Evolutionary conservation across 2,329 filamentous ascomycete genomes (phyloP), one percentile per base, ranked within the genome.

Genomic region (Sclerotinia subarctica): DNA sequence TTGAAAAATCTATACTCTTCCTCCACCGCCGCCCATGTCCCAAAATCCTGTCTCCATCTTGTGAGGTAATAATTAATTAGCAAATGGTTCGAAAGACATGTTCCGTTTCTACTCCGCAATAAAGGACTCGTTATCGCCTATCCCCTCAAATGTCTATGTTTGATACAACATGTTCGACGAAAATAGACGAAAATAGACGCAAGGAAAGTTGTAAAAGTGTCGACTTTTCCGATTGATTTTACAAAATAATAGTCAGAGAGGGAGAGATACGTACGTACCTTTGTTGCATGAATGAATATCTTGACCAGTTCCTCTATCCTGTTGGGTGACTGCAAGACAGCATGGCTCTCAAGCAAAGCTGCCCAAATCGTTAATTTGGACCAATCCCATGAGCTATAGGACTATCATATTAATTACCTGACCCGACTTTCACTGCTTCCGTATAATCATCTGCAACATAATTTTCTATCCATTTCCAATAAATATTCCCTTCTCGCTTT

Each of bases 401-500:
- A 5, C 32, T 17, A 24, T 35, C 21, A 8, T 38, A 13, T 49
- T 29, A 38, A 85, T 78, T 80, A 92, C 91, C 87, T 66, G 84
- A 87, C 29, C 92, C 92, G 3, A 87, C 83, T 71, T 82, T 82
- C 66, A 96, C 91, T 7, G 92, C 91, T 70, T 88, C 83, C 0
- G 83, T 80, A 73, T 96, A 97, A 77, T 95, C 91, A 0, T 92
- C 88, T 2, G 89, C 90, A 21, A 91, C 86, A 76, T 97, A 98
- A 75, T 92, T 96, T 76, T 94, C 84, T 72, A 98, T 92, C 94
- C 94, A 98, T 57, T 88, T 85, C 90, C 91, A 95, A 80, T 96
- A 98, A 24, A 80, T 83, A 77, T 94, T 96, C 0, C 82, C 86
- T 17, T 90, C 82, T 51, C 83, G 83, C 70, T 82, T 82, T 47